Evolutionary conservation across 1,284 basidiomycete species (phyloP).

Genomic region (Entoloma clypeatum): DNA sequence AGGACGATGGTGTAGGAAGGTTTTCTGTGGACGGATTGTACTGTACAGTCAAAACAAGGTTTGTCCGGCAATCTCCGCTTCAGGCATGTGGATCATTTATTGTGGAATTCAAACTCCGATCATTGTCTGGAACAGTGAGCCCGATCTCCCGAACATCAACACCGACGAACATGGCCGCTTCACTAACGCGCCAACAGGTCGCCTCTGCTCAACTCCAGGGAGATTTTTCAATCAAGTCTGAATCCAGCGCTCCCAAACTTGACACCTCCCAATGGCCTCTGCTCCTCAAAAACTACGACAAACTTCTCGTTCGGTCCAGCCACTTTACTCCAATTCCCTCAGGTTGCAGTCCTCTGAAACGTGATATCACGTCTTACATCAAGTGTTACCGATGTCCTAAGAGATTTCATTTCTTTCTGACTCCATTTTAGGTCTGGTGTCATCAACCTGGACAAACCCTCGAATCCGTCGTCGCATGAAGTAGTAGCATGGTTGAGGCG

Average conservation of each 20-base stretch:
- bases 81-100: constrained; percentile 13
- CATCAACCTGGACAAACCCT: constrained; percentile 99
- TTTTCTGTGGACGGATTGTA: constrained; percentile 25
- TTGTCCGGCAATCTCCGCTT: constrained; percentile 16
- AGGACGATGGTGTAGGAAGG: constrained; percentile 6
- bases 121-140: neutral
- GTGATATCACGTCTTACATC: constrained; percentile 88
- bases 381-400: constrained; percentile 65
- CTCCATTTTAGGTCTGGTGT: constrained; percentile 75
- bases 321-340: constrained; percentile 98
- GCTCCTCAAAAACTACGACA: constrained; percentile 98
- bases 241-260: constrained; percentile 68
- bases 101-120: constrained; percentile 14
- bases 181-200: constrained; percentile 62
- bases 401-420: constrained; percentile 5
- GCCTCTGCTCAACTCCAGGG: constrained; percentile 69
- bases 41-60: constrained; percentile 43
- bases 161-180: constrained; percentile 40
- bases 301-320: constrained; percentile 87
- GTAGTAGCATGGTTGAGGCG: constrained; percentile 98
- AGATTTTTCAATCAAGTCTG: constrained; percentile 84
- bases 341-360: constrained; percentile 89
- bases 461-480: constrained; percentile 99
- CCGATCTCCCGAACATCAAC: constrained; percentile 5
- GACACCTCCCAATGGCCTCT: constrained; percentile 98